phyloP scores from a whole-genome alignment of 164 flowering plant genomes.

The Sextonia rubra region DNA sequence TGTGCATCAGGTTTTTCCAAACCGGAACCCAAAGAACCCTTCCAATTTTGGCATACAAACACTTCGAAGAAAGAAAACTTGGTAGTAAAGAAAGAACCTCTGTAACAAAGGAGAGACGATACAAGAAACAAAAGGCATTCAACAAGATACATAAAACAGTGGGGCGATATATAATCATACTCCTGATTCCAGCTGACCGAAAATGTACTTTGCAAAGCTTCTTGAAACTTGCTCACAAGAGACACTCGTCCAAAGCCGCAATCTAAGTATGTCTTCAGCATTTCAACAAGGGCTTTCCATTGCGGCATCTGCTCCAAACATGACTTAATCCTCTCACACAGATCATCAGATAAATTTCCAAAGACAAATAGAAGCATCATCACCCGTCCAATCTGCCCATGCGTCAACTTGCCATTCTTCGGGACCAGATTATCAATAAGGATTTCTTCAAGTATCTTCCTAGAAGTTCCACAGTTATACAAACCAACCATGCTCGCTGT shows the following conservation, averaged over 20 bases:
- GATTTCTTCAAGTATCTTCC: conserved; percentile 32
- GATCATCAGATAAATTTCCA: conserved; percentile 23
- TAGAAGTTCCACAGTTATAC: conserved; percentile 32
- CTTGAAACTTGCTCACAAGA: conserved; percentile 14
- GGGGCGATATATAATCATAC: conserved; percentile 51
- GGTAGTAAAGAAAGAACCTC: conserved; percentile 29
- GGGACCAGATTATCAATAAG: conserved; percentile 13
- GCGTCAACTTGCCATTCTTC: conserved; percentile 22
- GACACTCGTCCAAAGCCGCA: conserved; percentile 10
- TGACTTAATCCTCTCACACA: conserved; percentile 20
- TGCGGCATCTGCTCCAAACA: conserved; percentile 16
- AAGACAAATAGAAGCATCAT: conserved; percentile 39
- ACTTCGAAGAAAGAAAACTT: conserved; percentile 45
- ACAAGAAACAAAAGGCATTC: conserved; percentile 46
- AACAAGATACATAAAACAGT: conserved; percentile 48
- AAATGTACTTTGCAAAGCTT: conserved; percentile 39
- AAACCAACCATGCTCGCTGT: conserved; percentile 29
- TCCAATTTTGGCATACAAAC: conserved; percentile 26
- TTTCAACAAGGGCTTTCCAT: conserved; percentile 39
- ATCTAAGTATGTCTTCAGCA: conserved; percentile 10
- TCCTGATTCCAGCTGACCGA: conserved; percentile 29
- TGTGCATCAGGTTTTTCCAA: not conserved
- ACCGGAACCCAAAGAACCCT: not conserved
- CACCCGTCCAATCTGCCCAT: conserved; percentile 51
- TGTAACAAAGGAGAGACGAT: conserved; percentile 18